These are phyloP conservation scores for Xylaria flabelliformis DNA, from an alignment of 495 filamentous ascomycete genomes.

Conservation along the genomic window DNA sequence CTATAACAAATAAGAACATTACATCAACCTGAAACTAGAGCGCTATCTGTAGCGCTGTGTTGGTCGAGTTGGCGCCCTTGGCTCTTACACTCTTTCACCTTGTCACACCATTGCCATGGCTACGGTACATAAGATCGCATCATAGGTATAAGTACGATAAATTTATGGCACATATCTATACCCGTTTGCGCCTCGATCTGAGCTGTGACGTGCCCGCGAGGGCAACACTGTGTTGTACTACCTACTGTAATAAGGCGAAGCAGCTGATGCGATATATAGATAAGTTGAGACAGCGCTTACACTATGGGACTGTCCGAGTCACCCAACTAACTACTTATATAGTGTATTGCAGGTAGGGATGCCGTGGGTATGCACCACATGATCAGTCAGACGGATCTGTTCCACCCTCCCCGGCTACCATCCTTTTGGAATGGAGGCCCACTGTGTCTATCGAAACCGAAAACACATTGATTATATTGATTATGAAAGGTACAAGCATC, in stretches of 20 bases:
- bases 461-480: no score
- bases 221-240: neutral
- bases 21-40: neutral
- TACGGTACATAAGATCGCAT: neutral
- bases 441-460: neutral
- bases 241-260: neutral
- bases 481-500: no score
- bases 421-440: conserved; percentile 15
- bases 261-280: neutral
- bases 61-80: neutral
- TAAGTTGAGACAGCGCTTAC: no score
- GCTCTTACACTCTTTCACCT: neutral
- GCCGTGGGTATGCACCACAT: neutral
- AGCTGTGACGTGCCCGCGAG: neutral
- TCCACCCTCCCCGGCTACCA: neutral
- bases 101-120: neutral
- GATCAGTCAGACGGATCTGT: conserved; percentile 15
- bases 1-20: conserved; percentile 5
- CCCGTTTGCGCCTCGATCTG: neutral
- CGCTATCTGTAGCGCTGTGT: neutral
- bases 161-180: neutral
- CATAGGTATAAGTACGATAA: neutral
- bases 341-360: neutral
- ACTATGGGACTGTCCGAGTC: neutral
- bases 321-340: no score